phyloP scores from a whole-genome alignment of 129 eudicot species.

The Saussurea involucrata region DNA sequence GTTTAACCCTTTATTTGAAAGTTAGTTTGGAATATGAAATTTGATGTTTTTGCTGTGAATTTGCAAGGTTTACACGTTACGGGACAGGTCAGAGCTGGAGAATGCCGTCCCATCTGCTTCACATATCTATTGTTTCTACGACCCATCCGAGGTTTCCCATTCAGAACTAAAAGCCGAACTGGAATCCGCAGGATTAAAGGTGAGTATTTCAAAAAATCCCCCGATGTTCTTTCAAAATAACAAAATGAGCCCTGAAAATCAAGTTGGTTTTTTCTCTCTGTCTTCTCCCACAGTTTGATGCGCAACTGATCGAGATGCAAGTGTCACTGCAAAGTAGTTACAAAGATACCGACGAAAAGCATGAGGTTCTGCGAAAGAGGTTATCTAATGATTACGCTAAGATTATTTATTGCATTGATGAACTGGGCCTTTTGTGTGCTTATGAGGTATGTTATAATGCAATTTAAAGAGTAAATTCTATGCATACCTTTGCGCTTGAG shows the following conservation, averaged over 20 bases:
- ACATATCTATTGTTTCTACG: constrained; percentile 40
- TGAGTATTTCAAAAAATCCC: constrained; percentile 1
- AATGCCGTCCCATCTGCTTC: constrained; percentile 39
- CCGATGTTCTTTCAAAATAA: neutral
- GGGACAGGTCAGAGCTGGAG: constrained; percentile 40
- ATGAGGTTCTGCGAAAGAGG: constrained; percentile 35
- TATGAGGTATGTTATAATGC: constrained; percentile 51
- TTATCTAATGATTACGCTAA: constrained; percentile 42
- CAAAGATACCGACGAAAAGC: constrained; percentile 42
- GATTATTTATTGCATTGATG: constrained; percentile 64
- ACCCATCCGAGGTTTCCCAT: constrained; percentile 33
- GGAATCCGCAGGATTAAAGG: constrained; percentile 51
- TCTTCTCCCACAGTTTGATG: constrained; percentile 49
- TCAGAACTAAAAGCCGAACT: constrained; percentile 43
- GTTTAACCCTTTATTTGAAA: neutral
- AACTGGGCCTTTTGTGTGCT: constrained; percentile 77
- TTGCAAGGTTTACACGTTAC: constrained; percentile 50
- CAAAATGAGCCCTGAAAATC: neutral
- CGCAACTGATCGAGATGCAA: constrained; percentile 41
- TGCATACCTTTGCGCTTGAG: neutral
- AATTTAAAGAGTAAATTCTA: neutral
- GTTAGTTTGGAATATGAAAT: neutral
- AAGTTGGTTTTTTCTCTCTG: neutral
- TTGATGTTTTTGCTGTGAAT: constrained; percentile 6
- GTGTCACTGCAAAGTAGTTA: constrained; percentile 26